phyloP scores from a whole-genome alignment of 257 asterid genomes.

The Fraxinus quadrangulata region DNA sequence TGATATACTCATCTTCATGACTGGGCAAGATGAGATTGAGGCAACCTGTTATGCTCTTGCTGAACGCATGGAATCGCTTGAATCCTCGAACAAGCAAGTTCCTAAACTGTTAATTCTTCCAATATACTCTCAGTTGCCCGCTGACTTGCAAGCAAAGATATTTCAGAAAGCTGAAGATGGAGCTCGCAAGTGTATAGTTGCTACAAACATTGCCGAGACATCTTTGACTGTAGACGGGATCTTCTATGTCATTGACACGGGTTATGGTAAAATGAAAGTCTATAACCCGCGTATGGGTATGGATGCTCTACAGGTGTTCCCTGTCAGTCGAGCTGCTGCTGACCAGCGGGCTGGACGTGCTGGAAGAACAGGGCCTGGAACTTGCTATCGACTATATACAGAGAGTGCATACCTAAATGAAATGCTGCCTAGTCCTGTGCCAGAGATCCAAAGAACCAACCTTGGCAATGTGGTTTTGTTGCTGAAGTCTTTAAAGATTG shows the following conservation, averaged over 20 bases:
- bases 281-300: conserved; percentile 99
- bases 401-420: conserved; percentile 83
- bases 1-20: conserved; percentile 95
- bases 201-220: conserved; percentile 96
- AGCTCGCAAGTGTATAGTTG: conserved; percentile 92
- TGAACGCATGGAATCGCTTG: conserved; percentile 89
- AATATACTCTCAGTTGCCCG: conserved; percentile 96
- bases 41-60: conserved; percentile 89
- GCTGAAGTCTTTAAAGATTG: conserved; percentile 82
- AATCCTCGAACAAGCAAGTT: conserved; percentile 66
- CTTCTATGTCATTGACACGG: conserved; percentile 87
- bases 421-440: conserved; percentile 92
- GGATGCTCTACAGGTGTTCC: conserved; percentile 99
- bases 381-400: conserved; percentile 88
- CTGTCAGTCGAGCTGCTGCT: conserved; percentile 94
- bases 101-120: conserved; percentile 90
- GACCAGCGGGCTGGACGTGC: conserved; percentile 99
- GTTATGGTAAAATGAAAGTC: conserved; percentile 90
- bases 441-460: conserved; percentile 93
- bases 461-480: conserved; percentile 92
- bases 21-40: conserved; percentile 99
- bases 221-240: conserved; percentile 94
- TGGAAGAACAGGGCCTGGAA: conserved; percentile 98
- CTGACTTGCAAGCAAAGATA: conserved; percentile 94
- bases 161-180: conserved; percentile 95